A percentile compares a stretch with the other conserved stretches of the same genome.
phyloP scores from a whole-genome alignment of 2,329 filamentous ascomycete genomes.

The Exutisphaerella laricina region DNA sequence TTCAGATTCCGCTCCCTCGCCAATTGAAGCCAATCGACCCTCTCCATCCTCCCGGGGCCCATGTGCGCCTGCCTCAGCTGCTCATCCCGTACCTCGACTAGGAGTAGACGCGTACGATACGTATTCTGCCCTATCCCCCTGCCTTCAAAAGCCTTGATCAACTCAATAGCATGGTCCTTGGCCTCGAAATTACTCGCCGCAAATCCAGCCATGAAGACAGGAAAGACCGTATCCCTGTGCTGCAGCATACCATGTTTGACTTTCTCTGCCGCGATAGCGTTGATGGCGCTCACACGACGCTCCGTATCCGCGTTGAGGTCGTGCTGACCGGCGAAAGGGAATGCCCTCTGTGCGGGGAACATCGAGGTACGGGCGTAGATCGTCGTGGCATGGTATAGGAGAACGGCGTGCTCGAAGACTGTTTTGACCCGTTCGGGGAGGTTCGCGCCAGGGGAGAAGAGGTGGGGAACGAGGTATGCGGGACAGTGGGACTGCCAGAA shows the following conservation, averaged over 20 bases:
- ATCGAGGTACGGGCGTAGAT: slow-evolving; percentile 52
- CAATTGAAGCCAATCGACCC: slow-evolving; percentile 48
- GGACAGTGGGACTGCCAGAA: slow-evolving; percentile 30
- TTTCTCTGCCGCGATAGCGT: slow-evolving; percentile 41
- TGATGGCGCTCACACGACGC: slow-evolving; percentile 41
- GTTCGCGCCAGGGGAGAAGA: slow-evolving; percentile 23
- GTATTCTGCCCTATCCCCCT: slow-evolving; percentile 46
- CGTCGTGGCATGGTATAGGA: slow-evolving; percentile 45
- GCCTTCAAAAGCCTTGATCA: slow-evolving; percentile 46
- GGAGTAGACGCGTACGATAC: slow-evolving; percentile 40
- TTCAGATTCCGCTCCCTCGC: slow-evolving; percentile 43
- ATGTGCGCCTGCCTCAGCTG: slow-evolving; percentile 39
- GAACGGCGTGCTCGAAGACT: slow-evolving; percentile 40
- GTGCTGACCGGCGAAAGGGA: slow-evolving; percentile 32
- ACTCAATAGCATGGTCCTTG: slow-evolving; percentile 45
- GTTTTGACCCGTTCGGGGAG: slow-evolving; percentile 23
- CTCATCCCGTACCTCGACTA: slow-evolving; percentile 46
- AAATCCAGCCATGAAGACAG: slow-evolving; percentile 51
- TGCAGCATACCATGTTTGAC: slow-evolving; percentile 37
- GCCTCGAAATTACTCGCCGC: slow-evolving; percentile 37
- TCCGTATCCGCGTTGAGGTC: slow-evolving; percentile 40
- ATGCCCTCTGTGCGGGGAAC: slow-evolving; percentile 45
- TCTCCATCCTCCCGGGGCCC: slow-evolving; percentile 37
- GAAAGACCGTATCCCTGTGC: slow-evolving; percentile 46
- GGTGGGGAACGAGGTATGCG: slow-evolving; percentile 15